Conservation (phyloP, 2,329 filamentous ascomycete genomes). For the Ophiostoma tasmaniense region DNA sequence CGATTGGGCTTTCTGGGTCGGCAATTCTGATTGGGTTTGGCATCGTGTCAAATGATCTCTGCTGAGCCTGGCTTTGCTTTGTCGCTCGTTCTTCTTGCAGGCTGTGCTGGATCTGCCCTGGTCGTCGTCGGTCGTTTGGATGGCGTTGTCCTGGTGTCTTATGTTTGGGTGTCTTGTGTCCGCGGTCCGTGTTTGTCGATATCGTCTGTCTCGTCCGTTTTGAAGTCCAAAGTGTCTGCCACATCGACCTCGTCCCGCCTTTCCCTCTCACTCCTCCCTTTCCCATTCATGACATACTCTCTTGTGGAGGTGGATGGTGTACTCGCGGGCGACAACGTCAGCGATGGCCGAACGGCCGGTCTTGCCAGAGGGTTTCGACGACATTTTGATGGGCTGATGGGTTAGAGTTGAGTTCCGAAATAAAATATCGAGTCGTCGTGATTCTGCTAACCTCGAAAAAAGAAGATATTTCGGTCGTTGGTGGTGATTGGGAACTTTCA, state of each 20-base stretch:
- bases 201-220: not conserved
- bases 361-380: constrained; percentile 60
- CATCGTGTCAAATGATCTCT: not conserved
- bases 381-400: constrained; percentile 40
- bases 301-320: constrained; percentile 99
- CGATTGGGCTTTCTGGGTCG: not conserved
- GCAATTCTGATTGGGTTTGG: not conserved
- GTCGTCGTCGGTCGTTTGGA: not conserved
- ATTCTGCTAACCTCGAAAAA: constrained; percentile 17
- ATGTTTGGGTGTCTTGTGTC: not conserved
- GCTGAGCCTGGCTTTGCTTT: not conserved
- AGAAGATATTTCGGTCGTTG: constrained; percentile 16
- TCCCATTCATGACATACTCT: constrained; percentile 57
- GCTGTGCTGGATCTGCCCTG: no score
- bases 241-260: not conserved
- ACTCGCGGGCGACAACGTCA: constrained; percentile 98
- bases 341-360: constrained; percentile 81
- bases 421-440: not conserved
- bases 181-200: not conserved
- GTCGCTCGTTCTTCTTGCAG: not conserved
- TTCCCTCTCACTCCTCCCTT: not conserved
- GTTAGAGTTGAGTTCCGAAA: constrained; percentile 11
- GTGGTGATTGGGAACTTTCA: constrained; percentile 14
- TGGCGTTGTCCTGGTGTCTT: not conserved
- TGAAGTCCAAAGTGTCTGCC: not conserved